Evolutionary conservation across 495 filamentous ascomycete genomes (phyloP), one percentile per base, ranked within the genome.

Genomic region (Parmelia sp.): DNA sequence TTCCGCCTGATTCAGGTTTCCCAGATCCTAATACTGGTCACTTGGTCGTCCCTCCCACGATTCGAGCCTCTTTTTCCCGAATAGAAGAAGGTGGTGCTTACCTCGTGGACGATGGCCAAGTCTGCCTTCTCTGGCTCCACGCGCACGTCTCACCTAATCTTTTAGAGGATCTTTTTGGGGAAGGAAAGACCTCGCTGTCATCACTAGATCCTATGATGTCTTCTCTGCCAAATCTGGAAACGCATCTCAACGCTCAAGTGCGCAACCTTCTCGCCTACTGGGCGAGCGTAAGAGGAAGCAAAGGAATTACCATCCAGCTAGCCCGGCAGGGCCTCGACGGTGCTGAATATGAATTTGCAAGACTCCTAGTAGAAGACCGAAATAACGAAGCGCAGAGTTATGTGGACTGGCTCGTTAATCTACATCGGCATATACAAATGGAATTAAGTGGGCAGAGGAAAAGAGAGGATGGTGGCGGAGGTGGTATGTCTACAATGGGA

Each of bases 351-450:
- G 94, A 99, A 75, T 99, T 97, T 77, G 94, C 95, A 47, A 79
- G 91, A 49, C 77, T 92, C 73, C 75, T 99, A 68, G 84, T 96
- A 58, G 94, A 99, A 77, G 94, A 99, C 72, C 83, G 94, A 67
- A 97, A 97, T 75, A 96, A 95, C 67, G 94, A 99, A 76, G 94
- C 94, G 39, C 90, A 93, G 75, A 93, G 88, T 69, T 97, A 99
- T 77, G 94, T 97, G 23, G 94, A 99, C 76, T 99, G 94, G 94
- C 76, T 99, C 74, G 94, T 99, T 61, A 91, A 96, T 76, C 78
- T 97, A 58, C 94, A 99, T 72, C 87, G 92, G 68, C 87, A 88
- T 71, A 90, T 97, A 65, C 92, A 95, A 73, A 76, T 96, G 63
- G 93, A 97, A 81, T 77, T 92, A 70, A 80, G 87, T 21, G 90